Evolutionary conservation across 1,139 yeast species (phyloP).

Genomic region (Lodderomyces jiufengensis): DNA sequence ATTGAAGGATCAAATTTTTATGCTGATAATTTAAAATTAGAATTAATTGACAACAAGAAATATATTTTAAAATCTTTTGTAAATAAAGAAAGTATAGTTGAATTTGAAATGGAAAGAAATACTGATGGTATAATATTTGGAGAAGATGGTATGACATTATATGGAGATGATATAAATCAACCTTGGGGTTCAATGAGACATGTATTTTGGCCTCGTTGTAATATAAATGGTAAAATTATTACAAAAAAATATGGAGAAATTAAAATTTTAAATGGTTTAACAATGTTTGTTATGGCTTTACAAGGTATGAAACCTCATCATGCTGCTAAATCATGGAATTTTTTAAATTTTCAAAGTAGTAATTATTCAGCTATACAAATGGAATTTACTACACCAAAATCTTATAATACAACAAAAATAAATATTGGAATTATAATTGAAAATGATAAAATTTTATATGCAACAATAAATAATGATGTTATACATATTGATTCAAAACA

Average conservation of each 20-base stretch:
- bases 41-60: conserved; percentile 49
- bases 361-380: conserved; percentile 73
- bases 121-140: conserved; percentile 92
- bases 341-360: conserved; percentile 81
- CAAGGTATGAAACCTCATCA: conserved; percentile 99
- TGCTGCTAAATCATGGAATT: conserved; percentile 97
- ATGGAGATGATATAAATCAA: conserved; percentile 73
- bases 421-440: conserved; percentile 71
- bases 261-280: conserved; percentile 46
- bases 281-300: conserved; percentile 95
- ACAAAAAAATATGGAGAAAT: conserved; percentile 21
- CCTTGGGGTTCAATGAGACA: conserved; percentile 99
- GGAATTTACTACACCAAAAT: conserved; percentile 94
- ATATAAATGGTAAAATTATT: conserved; percentile 59
- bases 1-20: conserved; percentile 76
- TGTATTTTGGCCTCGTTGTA: conserved; percentile 90
- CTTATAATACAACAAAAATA: conserved; percentile 81
- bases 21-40: conserved; percentile 68
- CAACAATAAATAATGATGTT: conserved; percentile 64
- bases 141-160: conserved; percentile 75
- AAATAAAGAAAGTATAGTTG: conserved; percentile 68
- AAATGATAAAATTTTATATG: conserved; percentile 60
- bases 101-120: conserved; percentile 55
- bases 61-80: conserved; percentile 65
- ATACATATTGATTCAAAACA: conserved; percentile 55